Base-by-base conservation (phyloP, 2,329 filamentous ascomycete genomes). In the Trichoderma cornu-damae region DNA sequence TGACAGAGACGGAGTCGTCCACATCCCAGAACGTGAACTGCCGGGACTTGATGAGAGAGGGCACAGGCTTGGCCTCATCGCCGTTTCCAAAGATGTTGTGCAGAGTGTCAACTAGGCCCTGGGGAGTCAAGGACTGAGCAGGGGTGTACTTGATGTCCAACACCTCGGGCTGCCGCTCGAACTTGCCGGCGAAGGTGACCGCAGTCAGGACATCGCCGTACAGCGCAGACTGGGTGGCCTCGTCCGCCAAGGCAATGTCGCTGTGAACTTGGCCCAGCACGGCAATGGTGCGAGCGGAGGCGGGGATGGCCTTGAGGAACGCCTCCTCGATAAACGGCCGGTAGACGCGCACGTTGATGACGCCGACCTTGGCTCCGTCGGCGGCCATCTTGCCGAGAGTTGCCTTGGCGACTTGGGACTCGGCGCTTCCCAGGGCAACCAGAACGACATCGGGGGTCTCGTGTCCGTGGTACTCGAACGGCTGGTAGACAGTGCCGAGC, bases 21-120 rank as follows among this genome's bases (percentile, higher is more conserved):
- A 89, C 70, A 64, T 96, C 89, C 91, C 92, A 97, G 81, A 99
- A 96, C 11, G 86, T 87, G 76, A 94, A 97, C 73, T 97, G 89
- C 71, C 89, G 82, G 18, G 86, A 84, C 63, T 83, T 77, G 55
- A 85, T 72, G 46, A 78, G 70, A n/a, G 61, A 77, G 58, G 64
- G 71, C 60, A 69, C 69, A 57, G 71, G 66, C 57, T 74, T 73
- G 22, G 72, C 68, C 48, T 75, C 72, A 53, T 74, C 81, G 64
- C 87, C 87, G 65, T 83, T 82, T 68, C 70, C 73, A 58, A 76
- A 72, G 61, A 80, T 70, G 63, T 75, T 73, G 71, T 79, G 67
- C 65, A 86, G 70, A 63, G 77, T 74, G 42, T 77, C 70, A 54
- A 78, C 74, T 47, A 86, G 73, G 34, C 75, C 76, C 60, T 78